These are phyloP conservation scores for Exserohilum turcica DNA, from an alignment of 2,329 filamentous ascomycete species.

Conservation along the genomic window DNA sequence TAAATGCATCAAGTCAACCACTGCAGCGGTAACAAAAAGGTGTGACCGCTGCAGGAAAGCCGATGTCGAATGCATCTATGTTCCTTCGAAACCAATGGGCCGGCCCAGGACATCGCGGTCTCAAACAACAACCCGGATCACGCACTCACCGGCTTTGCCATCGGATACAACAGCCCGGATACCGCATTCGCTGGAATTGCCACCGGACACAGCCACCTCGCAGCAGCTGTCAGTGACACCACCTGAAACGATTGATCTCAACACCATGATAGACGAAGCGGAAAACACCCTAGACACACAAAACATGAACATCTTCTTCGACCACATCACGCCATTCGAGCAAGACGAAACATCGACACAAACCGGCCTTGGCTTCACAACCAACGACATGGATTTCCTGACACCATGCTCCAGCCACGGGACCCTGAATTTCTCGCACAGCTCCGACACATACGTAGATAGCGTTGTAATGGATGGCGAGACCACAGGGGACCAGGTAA, in stretches of 20 bases:
- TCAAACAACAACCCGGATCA: not conserved
- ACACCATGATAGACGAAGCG: not conserved
- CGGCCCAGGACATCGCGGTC: not conserved
- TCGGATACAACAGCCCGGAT: not conserved
- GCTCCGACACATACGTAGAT: not conserved
- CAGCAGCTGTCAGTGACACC: not conserved
- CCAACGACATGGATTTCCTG: not conserved
- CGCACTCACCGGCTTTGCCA: not conserved
- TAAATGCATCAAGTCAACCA: conserved; percentile 2
- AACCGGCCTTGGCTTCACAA: not conserved
- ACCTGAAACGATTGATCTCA: not conserved
- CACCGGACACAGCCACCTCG: no score
- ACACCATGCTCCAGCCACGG: not conserved
- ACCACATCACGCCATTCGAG: not conserved
- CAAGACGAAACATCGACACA: not conserved
- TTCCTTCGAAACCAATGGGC: not conserved
- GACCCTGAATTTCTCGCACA: not conserved
- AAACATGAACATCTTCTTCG: not conserved
- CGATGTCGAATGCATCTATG: not conserved
- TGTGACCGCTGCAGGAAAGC: conserved; percentile 2
- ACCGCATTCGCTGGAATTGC: not conserved
- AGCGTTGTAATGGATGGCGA: not conserved
- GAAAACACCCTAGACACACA: not conserved
- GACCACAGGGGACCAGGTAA: not conserved
- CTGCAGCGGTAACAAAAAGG: not conserved